Evolutionary conservation across 164 flowering plant species (phyloP).

Genomic region (Buxus sempervirens): DNA sequence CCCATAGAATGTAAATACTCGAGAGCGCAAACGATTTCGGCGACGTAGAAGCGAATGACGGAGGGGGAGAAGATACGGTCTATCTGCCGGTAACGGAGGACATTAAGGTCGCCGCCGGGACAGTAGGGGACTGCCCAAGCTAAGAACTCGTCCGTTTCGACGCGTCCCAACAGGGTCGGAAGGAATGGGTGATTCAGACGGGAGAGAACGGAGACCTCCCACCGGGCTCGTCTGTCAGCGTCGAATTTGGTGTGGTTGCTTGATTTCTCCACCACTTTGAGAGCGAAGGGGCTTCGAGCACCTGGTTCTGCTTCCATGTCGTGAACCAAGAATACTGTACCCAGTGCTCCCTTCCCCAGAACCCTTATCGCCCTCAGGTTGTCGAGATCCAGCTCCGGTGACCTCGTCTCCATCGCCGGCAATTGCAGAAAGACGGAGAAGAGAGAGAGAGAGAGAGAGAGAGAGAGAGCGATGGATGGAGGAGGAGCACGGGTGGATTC

Average conservation of each 20-base stretch:
- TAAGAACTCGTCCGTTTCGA: conserved; percentile 48
- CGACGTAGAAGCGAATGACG: conserved; percentile 63
- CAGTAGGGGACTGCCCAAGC: conserved; percentile 92
- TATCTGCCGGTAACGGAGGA: conserved; percentile 64
- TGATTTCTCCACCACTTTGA: conserved; percentile 78
- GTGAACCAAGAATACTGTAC: conserved; percentile 80
- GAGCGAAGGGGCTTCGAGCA: conserved; percentile 56
- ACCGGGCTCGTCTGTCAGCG: conserved; percentile 83
- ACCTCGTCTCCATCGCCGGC: conserved; percentile 14
- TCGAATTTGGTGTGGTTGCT: conserved; percentile 39
- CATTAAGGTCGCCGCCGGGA: conserved; percentile 88
- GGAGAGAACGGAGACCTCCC: conserved; percentile 68
- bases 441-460: conserved; percentile 12
- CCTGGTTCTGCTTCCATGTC: conserved; percentile 34
- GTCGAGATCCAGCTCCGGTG: conserved; percentile 38
- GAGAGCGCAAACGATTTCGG: conserved; percentile 70
- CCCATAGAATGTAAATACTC: conserved; percentile 68
- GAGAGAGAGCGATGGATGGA: not conserved
- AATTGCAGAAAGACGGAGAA: not conserved
- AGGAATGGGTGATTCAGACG: conserved; percentile 70
- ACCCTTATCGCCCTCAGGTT: conserved; percentile 51
- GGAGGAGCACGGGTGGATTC: too few species aligned
- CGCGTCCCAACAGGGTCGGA: conserved; percentile 55
- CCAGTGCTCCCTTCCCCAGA: conserved; percentile 90
- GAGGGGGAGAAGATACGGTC: conserved; percentile 64